phyloP scores from a whole-genome alignment of 23 red algal species.

The Gracilaria domingensis region DNA sequence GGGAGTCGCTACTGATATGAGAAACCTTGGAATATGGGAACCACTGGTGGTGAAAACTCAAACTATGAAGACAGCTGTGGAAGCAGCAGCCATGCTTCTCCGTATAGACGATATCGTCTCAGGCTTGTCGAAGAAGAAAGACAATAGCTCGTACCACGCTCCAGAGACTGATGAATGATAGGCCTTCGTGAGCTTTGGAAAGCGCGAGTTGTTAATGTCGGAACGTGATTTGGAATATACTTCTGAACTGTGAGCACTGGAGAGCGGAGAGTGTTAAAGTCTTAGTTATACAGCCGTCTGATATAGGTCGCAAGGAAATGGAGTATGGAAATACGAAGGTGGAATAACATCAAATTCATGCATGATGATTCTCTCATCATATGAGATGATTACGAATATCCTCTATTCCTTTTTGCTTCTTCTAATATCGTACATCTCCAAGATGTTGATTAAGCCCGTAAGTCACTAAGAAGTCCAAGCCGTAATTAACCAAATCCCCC shows the following conservation, averaged over 20 bases:
- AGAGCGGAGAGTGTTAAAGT: not conserved
- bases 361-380: not conserved
- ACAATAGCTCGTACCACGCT: constrained; percentile 24
- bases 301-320: not conserved
- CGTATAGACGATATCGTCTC: constrained; percentile 98
- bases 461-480: too few species aligned
- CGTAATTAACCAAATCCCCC: too few species aligned
- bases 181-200: not conserved
- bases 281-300: too few species aligned
- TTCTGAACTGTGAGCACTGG: not conserved
- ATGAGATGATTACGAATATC: too few species aligned
- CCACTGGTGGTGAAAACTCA: constrained; percentile 94
- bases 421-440: too few species aligned
- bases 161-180: constrained; percentile 15
- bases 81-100: constrained; percentile 94
- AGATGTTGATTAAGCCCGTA: too few species aligned
- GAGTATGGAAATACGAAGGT: not conserved
- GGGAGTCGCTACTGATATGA: constrained; percentile 91
- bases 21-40: constrained; percentile 83
- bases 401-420: too few species aligned
- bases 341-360: not conserved
- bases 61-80: constrained; percentile 96
- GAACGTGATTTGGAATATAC: not conserved
- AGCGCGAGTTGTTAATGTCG: not conserved
- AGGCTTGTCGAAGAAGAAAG: constrained; percentile 89